Base-by-base conservation (phyloP, 1,284 basidiomycete genomes). In the Tetrapyrgos nigripes region DNA sequence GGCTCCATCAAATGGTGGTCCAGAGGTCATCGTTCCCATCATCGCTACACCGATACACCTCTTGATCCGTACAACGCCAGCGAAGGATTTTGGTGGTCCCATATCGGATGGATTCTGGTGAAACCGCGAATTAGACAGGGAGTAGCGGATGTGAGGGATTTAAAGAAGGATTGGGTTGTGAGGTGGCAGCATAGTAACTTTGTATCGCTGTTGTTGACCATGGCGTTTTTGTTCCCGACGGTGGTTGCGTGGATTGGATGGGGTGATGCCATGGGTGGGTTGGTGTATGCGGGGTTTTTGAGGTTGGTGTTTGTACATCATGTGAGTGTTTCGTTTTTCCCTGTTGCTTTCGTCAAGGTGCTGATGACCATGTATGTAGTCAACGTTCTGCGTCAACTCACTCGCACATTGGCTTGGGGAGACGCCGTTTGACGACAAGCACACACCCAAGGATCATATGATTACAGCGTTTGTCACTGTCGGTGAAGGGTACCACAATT, bases 1-100 rank as follows among this genome's bases (percentile, higher is more conserved):
- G 94, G 95, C 23, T 94, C 93, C n/a, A 94, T 96, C 76, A 89
- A 90, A 72, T 97, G 94, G 95, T 97, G 95, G 95, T 88, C 88
- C n/a, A 85, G 94, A 49, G 93, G 93, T 60, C 94, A 97, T 80
- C 90, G 95, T 62, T 93, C 95, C 8, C 94, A 97, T 77, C 94
- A 96, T 74, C 86, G 94, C 53, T 96, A 97, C 80, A 97, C 94
- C 70, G 96, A 97, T 78, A 97, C 95, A 66, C 91, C 95, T 58
- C 89, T 97, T 61, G 94, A 97, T 78, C 96, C 94, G 1, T 97
- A 97, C 80, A 91, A 92, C 62, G 94, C 95, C 3, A 90, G 94
- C 76, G 86, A 89, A 69, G 96, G 95, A 24, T 81, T 92, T 64
- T 80, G 81, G 61, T 89, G 85, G 80, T 87, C 92, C 0, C 95